phyloP scores from a whole-genome alignment of 192 early-diverging fungal species.

The Coemansia nantahalensis region DNA sequence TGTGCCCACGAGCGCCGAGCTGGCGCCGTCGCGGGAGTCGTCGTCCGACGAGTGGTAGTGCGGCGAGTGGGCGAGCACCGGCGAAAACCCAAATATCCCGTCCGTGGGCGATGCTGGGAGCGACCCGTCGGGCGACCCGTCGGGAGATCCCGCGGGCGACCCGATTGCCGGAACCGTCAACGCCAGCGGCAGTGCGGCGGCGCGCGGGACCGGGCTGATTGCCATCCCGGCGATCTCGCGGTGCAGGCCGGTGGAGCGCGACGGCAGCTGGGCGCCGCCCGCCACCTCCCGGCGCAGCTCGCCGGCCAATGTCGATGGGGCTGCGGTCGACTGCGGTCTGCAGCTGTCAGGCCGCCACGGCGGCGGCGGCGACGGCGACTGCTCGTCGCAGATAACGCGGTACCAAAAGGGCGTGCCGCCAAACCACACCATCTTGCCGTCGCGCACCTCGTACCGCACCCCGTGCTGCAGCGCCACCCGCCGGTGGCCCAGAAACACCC shows the following conservation, averaged over 20 bases:
- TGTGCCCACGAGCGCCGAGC: slow-evolving; percentile 1
- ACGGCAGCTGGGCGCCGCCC: background rate
- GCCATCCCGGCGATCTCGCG: slow-evolving; percentile 1
- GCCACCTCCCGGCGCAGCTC: background rate
- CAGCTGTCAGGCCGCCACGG: slow-evolving; percentile 22
- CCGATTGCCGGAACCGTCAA: no score
- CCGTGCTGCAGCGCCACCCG: slow-evolving; percentile 3
- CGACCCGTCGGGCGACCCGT: no score
- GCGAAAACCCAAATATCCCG: background rate
- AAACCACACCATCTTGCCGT: slow-evolving; percentile 40
- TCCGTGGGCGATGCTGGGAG: slow-evolving; percentile 4
- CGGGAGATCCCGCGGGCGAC: no score
- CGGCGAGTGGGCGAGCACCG: slow-evolving; percentile 7
- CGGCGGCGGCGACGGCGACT: slow-evolving; percentile 21
- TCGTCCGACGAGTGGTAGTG: slow-evolving; percentile 1
- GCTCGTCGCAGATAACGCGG: slow-evolving; percentile 3
- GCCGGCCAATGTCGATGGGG: no score
- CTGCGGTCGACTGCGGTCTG: background rate
- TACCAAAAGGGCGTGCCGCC: slow-evolving; percentile 33
- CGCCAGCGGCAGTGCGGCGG: no score
- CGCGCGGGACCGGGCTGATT: no score
- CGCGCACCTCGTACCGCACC: slow-evolving; percentile 22
- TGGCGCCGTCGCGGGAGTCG: background rate
- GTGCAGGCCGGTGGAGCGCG: background rate
- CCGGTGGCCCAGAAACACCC: slow-evolving; percentile 26